Base-by-base conservation (phyloP, 2,329 filamentous ascomycete genomes). In the Elsinoe fawcettii region DNA sequence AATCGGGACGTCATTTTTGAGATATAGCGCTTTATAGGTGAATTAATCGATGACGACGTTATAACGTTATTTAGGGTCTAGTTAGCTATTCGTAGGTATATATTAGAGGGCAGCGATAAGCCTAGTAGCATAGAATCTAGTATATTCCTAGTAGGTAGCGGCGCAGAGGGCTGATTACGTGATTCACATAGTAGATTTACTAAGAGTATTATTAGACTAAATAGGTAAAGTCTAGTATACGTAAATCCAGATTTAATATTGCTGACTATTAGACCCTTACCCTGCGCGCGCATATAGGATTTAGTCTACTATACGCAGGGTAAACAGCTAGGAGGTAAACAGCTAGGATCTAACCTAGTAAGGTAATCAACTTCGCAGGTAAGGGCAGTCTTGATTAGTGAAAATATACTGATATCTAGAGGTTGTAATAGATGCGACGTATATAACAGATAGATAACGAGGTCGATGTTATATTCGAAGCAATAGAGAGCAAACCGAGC, bases 381-480 rank as follows among this genome's bases (percentile, higher is more conserved):
- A 18, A 51, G 11, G 5, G 25, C 44, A 3, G n/a, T 49, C 39
- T 56, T 56, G 32, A 56, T 16, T 3, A 39, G 53, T 41, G 18
- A 20, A 36, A 56, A 56, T 30, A 27, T 5, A 11, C 12, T 34
- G 9, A 56, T 25, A 22, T 56, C 18, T 12, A 56, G 53, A 7
- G 36, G 56, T 34, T 57, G 34, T 12, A 53, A 22, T n/a, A 53
- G 18, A 44, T 57, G 30, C 12, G 18, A 56, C 14, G 23, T 18
- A 34, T 56, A 34, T 14, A 36, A 23, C 2, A 25, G 37, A 16
- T 44, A 36, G 16, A 44, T 20, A 22, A 56, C 37, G 7, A 46
- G 53, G 39, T 56, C 53, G 23, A 56, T 56, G 14, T 46, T 22
- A 32, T 44, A 9, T 18, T 34, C 8, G 11, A 46, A 27, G 25